These are phyloP conservation scores for Botrytis hyacinthi DNA, from an alignment of 2,329 filamentous ascomycete species.

Conservation along the genomic window DNA sequence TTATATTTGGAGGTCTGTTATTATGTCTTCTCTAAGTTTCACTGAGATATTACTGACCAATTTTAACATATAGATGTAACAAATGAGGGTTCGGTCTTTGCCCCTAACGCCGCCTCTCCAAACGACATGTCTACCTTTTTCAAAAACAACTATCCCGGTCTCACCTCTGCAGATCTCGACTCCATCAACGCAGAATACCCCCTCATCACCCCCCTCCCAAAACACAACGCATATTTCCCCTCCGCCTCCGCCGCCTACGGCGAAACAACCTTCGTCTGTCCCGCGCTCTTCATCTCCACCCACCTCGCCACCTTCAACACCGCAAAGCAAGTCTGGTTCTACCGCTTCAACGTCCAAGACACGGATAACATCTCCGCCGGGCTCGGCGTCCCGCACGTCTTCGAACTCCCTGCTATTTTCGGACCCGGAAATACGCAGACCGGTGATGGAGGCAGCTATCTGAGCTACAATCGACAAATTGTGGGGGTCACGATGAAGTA, in stretches of 20 bases:
- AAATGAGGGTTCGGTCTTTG: constrained; percentile 60
- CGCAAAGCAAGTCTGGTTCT: constrained; percentile 45
- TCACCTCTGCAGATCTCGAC: constrained; percentile 35
- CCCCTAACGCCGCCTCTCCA: constrained; percentile 39
- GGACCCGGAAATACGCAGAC: constrained; percentile 38
- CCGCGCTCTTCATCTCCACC: constrained; percentile 44
- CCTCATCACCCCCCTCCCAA: constrained; percentile 35
- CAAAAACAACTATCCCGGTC: constrained; percentile 40
- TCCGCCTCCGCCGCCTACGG: constrained; percentile 45
- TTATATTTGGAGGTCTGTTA: constrained; percentile 41
- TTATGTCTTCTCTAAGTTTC: background rate
- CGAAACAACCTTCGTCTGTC: constrained; percentile 50
- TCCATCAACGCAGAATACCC: constrained; percentile 39
- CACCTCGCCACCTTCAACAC: constrained; percentile 35
- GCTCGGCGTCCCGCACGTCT: constrained; percentile 42
- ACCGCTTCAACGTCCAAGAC: constrained; percentile 48
- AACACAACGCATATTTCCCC: constrained; percentile 41
- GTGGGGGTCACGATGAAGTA: constrained; percentile 43
- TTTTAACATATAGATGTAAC: constrained; percentile 39
- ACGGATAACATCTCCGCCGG: constrained; percentile 40
- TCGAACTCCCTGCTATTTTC: constrained; percentile 42
- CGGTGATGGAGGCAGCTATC: constrained; percentile 36
- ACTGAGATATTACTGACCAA: background rate
- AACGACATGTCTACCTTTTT: constrained; percentile 40
- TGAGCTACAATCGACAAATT: constrained; percentile 37